Evolutionary conservation across 1,284 basidiomycete genomes (phyloP).

Genomic region (Tilletia setariae): DNA sequence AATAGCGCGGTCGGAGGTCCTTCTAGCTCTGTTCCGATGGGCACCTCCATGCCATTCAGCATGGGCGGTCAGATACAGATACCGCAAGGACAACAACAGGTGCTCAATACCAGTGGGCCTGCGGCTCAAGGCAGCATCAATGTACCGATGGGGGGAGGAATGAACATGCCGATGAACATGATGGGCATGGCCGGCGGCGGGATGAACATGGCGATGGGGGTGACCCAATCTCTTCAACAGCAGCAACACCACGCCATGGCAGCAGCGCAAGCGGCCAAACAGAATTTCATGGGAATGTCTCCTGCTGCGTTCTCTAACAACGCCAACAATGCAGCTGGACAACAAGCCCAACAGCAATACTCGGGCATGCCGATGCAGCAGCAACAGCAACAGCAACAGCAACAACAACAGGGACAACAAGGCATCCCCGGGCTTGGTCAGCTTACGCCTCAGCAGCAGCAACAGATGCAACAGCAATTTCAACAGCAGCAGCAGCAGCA

Average conservation of each 20-base stretch:
- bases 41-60: too few species aligned
- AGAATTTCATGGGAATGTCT: neutral
- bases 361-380: too few species aligned
- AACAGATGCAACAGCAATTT: conserved; percentile 7
- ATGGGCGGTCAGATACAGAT: too few species aligned
- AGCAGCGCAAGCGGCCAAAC: neutral
- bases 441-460: neutral
- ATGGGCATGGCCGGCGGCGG: neutral
- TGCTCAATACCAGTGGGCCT: neutral
- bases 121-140: too few species aligned
- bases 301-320: neutral
- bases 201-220: neutral
- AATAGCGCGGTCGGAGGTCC: too few species aligned
- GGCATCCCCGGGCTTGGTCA: neutral
- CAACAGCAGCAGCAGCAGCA: neutral
- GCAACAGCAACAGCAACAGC: neutral
- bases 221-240: neutral
- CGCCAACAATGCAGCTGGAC: too few species aligned
- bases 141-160: too few species aligned
- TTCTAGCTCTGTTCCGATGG: too few species aligned
- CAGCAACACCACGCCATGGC: neutral
- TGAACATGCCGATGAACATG: too few species aligned
- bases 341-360: too few species aligned
- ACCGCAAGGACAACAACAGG: neutral
- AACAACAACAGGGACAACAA: conserved; percentile 1